Base-by-base conservation (phyloP, 2,329 filamentous ascomycete species). In the Truncatella angustata region DNA sequence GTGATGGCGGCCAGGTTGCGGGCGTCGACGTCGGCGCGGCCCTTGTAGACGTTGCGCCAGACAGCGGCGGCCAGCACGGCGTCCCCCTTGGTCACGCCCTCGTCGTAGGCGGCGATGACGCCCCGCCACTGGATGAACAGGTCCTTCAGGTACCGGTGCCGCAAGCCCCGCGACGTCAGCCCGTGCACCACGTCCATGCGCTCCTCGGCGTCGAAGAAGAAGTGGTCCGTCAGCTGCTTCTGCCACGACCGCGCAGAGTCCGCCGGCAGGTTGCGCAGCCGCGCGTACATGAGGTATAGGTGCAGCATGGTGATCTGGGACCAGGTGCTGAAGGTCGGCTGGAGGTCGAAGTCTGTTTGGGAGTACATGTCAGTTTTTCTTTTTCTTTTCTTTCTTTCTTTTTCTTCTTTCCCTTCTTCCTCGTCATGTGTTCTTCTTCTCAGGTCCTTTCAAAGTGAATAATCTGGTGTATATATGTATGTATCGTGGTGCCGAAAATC, bases 281-380 rank as follows among this genome's bases (percentile, higher is more conserved):
- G 88, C 43, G 90, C 88, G 51, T 90, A 88, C 54, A 97, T 73
- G 53, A 97, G 81, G 77, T 96, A 97, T 81, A 99, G 88, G 76
- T 99, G 93, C 53, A 99, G 81, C 79, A 96, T 96, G 32, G 92
- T 94, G 40, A 97, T 87, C 71, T 97, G 92, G 18, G 91, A 90
- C 94, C 94, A 99, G 52, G 90, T 93, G 66, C 87, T 92, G 71
- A 99, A 99, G 0, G 91, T 97, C 1, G 91, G 90, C 28, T 82
- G 79, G 16, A 99, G 82, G 23, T 82, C 82, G 57, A 96, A 83
- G 48, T 86, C 90, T 96, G 63, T 12, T 37, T 2, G 14, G 10
- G 36, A 7, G 20, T 11, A 16, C 32, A n/a, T n/a, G n/a, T n/a
- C n/a, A n/a, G n/a, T n/a, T n/a, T n/a, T n/a, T n/a, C n/a, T n/a